Evolutionary conservation across 192 early-diverging fungal species (phyloP), one percentile per base, ranked within the genome.

Genomic region (Polychytrium aggregatum): DNA sequence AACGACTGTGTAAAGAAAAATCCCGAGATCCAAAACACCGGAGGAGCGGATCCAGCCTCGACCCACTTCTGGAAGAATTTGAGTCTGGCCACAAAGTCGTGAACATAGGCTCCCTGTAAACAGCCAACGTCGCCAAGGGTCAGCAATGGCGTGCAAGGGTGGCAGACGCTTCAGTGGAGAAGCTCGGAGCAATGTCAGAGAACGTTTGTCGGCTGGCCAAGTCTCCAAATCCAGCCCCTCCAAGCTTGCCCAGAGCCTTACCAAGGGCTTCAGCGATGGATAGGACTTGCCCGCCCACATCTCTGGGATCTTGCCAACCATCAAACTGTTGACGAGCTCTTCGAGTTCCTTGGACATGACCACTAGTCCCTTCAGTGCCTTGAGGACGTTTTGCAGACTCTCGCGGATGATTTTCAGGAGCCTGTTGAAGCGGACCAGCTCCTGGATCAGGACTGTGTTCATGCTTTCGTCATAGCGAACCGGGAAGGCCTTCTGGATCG

Each of bases 1-100:
- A 79, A 79, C 16, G 77, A 71, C 48, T 79, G 77, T 10, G 77
- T 79, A 51, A 79, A 79, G 56, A 61, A 79, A 52, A 79, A 79
- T 11, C 77, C 77, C 2, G 77, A 79, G 17, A 79, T 74, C 77
- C 77, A 79, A 45, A 79, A 79, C 0, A 79, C 76, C 8, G 53
- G 28, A 5, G 77, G 77, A 21, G 57, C 56, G 5, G 55, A 52
- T 18, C 56, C 65, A n/a, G 56, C 60, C 16, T 79, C 70, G 20
- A 73, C 70, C 77, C 77, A 79, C 0, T 36, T 60, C 48, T 71
- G 59, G 27, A 79, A 60, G 44, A 79, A 79, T 35, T 68, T 61
- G 18, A 79, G 51, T 17, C 77, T 39, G 17, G 71, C 58, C 30
- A 79, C 50, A 28, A 79, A 66, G 39, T 79, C 77, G 0, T 46